Evolutionary conservation across 139 green algal species (phyloP).

Genomic region (Chlorella vulgaris): DNA sequence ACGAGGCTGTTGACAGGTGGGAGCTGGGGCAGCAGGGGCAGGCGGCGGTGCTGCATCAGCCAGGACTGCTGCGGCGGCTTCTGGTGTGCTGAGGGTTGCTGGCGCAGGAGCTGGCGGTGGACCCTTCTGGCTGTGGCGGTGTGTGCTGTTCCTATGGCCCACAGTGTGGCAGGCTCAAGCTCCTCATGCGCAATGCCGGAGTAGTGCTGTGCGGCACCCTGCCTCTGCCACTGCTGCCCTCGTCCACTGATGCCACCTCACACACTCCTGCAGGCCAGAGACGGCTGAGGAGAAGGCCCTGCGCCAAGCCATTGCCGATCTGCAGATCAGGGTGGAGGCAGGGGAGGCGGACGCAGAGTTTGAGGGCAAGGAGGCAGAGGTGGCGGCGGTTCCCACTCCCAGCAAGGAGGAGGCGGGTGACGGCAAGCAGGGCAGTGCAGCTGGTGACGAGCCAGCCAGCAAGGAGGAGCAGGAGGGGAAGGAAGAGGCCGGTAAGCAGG

Average conservation of each 20-base stretch:
- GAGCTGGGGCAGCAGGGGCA: background rate
- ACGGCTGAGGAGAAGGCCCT: constrained; percentile 63
- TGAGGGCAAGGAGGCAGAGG: constrained; percentile 46
- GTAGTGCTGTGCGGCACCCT: no score
- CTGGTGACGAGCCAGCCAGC: no score
- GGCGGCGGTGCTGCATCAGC: background rate
- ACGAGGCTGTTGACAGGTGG: constrained; percentile 43
- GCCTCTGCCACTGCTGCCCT: no score
- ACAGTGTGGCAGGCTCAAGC: no score
- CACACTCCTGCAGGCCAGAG: constrained; percentile 65
- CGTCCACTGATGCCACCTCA: no score
- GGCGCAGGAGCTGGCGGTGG: no score
- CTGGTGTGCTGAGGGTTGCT: no score
- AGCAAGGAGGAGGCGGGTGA: constrained; percentile 44
- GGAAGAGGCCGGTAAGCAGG: background rate
- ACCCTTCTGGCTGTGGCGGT: no score
- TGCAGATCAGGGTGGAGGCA: constrained; percentile 52
- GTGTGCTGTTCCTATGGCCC: no score
- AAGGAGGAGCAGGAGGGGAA: constrained; percentile 41
- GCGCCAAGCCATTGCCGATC: constrained; percentile 52
- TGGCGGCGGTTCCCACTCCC: no score
- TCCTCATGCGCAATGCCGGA: no score
- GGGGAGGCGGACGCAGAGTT: constrained; percentile 45
- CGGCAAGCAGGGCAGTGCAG: background rate
- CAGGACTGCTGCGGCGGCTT: no score